A percentile compares a stretch with the other conserved stretches of the same genome.
These are phyloP conservation scores for Pezicula radicicola DNA, from an alignment of 2,329 filamentous ascomycete genomes.

Conservation along the genomic window DNA sequence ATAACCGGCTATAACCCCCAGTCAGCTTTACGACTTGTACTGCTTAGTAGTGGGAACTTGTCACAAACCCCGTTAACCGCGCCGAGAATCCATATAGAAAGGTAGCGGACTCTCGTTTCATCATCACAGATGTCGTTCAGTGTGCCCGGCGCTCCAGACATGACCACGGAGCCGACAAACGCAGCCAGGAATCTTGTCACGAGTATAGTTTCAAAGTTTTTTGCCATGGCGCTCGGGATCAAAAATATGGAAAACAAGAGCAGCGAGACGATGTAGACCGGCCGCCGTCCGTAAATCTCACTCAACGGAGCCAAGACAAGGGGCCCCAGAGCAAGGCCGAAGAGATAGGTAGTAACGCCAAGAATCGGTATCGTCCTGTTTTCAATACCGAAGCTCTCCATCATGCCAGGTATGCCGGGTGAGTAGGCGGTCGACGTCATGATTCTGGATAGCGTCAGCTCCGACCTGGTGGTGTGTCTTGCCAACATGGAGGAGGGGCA, in stretches of 20 bases:
- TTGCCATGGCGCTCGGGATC: slow-evolving; percentile 68
- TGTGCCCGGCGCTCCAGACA: slow-evolving; percentile 79
- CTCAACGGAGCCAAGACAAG: slow-evolving; percentile 72
- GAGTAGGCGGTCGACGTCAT: slow-evolving; percentile 80
- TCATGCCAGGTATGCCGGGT: slow-evolving; percentile 65
- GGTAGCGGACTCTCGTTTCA: slow-evolving; percentile 75
- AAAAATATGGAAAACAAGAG: slow-evolving; percentile 64
- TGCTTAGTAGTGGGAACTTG: too few relatives aligned
- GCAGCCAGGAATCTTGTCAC: slow-evolving; percentile 69
- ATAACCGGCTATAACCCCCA: too few relatives aligned
- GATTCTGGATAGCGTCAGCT: slow-evolving; percentile 34
- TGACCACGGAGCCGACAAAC: slow-evolving; percentile 73
- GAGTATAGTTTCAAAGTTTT: slow-evolving; percentile 66
- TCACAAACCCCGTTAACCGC: slow-evolving; percentile 39
- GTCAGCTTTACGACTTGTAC: too few relatives aligned
- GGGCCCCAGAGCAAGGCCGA: slow-evolving; percentile 70
- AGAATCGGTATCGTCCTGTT: slow-evolving; percentile 56
- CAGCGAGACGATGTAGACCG: slow-evolving; percentile 68
- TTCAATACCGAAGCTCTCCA: slow-evolving; percentile 54
- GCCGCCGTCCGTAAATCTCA: slow-evolving; percentile 65
- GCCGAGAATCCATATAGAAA: slow-evolving; percentile 79
- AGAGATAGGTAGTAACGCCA: slow-evolving; percentile 74
- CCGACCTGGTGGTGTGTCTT: too few relatives aligned
- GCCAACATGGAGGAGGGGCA: too few relatives aligned
- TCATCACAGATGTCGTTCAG: slow-evolving; percentile 79